Percentiles rank a stretch among this genome's conserved stretches.
phyloP scores from a whole-genome alignment of 371 early-diverging fungal species.

The Mortierella sp. region DNA sequence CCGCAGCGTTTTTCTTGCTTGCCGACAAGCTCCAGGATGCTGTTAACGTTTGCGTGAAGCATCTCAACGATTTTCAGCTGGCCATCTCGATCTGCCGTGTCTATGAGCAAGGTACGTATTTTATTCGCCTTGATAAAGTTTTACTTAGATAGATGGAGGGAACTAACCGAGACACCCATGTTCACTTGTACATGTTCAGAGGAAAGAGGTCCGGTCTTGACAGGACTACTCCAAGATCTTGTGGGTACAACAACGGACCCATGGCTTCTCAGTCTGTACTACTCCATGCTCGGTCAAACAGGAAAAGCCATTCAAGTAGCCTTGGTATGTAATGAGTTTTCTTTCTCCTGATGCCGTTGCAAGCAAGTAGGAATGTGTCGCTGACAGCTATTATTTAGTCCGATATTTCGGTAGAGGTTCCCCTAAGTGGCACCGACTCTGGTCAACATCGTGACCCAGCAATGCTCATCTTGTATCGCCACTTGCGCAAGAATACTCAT shows the following conservation, averaged over 20 bases:
- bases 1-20: constrained; percentile 96
- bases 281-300: constrained; percentile 74
- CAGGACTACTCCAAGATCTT: constrained; percentile 56
- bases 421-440: neutral
- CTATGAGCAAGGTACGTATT: constrained; percentile 81
- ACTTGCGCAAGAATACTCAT: constrained; percentile 66
- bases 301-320: constrained; percentile 77
- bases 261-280: constrained; percentile 81
- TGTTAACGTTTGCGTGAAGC: constrained; percentile 90
- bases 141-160: neutral
- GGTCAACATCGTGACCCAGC: constrained; percentile 74
- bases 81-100: constrained; percentile 92
- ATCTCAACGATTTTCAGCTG: constrained; percentile 91
- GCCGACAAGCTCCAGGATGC: constrained; percentile 92
- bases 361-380: neutral
- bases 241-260: constrained; percentile 73
- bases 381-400: constrained; percentile 19
- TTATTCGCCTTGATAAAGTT: neutral
- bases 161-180: neutral
- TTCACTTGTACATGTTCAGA: constrained; percentile 16
- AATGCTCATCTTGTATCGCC: constrained; percentile 81
- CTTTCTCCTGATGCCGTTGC: constrained; percentile 4
- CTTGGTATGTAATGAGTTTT: constrained; percentile 62
- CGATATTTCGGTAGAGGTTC: neutral
- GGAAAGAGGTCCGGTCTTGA: constrained; percentile 64